A percentile compares a stretch with the other conserved stretches of the same genome.
Evolutionary conservation across 768 basidiomycete genomes (phyloP).

Genomic region (Sarcodon aspratus): DNA sequence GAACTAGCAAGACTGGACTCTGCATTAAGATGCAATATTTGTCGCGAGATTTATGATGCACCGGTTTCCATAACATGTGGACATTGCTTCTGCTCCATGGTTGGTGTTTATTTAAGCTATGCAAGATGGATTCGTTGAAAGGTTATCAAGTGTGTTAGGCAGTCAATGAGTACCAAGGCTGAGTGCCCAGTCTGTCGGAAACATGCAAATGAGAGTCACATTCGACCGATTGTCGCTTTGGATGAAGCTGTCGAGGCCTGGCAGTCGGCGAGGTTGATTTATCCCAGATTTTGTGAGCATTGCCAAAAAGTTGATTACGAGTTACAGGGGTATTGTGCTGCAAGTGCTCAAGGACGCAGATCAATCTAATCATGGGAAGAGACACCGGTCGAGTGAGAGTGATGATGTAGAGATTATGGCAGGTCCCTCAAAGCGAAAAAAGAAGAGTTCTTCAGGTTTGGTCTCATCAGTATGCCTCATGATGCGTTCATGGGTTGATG

Average conservation of each 20-base stretch:
- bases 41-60: conserved; percentile 59
- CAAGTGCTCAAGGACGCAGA: background rate
- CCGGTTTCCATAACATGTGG: conserved; percentile 70
- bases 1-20: conserved; percentile 55
- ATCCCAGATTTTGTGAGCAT: background rate
- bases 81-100: conserved; percentile 74
- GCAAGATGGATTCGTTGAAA: background rate
- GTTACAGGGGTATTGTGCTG: conserved; percentile 8
- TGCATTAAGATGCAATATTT: conserved; percentile 64
- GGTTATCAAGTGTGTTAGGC: conserved; percentile 52
- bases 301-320: background rate
- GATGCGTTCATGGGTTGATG: background rate
- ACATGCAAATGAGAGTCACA: conserved; percentile 42
- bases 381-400: conserved; percentile 17
- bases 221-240: conserved; percentile 57
- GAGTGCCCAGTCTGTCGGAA: conserved; percentile 70
- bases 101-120: conserved; percentile 21
- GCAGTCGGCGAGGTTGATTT: conserved; percentile 51
- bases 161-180: conserved; percentile 40
- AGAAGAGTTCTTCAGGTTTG: background rate
- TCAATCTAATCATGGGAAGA: background rate
- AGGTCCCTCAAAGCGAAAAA: background rate
- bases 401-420: conserved; percentile 16
- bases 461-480: conserved; percentile 5
- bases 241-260: conserved; percentile 66